A percentile compares a stretch with the other conserved stretches of the same genome.
phyloP scores from a whole-genome alignment of 257 asterid species.

The Rhazya stricta region DNA sequence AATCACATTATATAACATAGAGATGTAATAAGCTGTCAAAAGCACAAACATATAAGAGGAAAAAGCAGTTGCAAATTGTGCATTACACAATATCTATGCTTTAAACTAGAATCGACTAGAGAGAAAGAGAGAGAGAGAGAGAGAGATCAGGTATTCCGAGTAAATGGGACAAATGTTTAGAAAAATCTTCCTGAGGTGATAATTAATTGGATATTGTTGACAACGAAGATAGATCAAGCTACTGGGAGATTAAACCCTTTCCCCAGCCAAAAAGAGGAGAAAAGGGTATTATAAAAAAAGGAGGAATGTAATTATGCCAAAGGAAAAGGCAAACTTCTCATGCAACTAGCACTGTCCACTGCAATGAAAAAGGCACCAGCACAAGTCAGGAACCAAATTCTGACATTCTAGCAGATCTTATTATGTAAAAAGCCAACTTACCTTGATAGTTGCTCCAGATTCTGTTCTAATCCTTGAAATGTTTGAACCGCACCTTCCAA shows the following conservation, averaged over 20 bases:
- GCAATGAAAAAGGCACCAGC: not conserved
- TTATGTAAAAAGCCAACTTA: slow-evolving; percentile 16
- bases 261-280: not conserved
- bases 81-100: not conserved
- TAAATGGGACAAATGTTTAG: too few species aligned
- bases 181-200: too few species aligned
- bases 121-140: not conserved
- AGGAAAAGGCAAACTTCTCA: not conserved
- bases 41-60: not conserved
- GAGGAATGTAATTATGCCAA: not conserved
- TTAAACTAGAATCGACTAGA: not conserved
- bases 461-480: slow-evolving; percentile 91
- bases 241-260: not conserved
- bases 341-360: not conserved
- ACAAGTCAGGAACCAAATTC: not conserved
- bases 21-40: too few species aligned
- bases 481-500: slow-evolving; percentile 94
- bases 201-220: not conserved
- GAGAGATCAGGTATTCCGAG: too few species aligned
- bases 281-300: not conserved
- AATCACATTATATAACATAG: not conserved
- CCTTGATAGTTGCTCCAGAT: slow-evolving; percentile 92
- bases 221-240: not conserved
- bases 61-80: too few species aligned
- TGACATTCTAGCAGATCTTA: not conserved